Evolutionary conservation across 352 stramenopile genomes (phyloP), one percentile per base, ranked within the genome.

Genomic region (Phytophthora fragariaefolia): DNA sequence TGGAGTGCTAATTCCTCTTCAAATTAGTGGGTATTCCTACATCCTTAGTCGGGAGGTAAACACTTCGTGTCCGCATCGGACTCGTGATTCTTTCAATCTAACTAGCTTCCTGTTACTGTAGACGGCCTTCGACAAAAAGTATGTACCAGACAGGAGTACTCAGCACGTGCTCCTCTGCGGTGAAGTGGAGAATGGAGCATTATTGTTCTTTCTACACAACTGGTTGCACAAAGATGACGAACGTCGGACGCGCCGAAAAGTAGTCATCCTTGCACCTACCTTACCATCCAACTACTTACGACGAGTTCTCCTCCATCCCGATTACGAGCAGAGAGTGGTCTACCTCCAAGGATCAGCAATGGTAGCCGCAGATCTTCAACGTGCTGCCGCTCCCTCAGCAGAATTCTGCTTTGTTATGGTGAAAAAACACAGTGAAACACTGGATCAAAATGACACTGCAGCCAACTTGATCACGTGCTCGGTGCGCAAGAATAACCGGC

Each of bases 61-160:
- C n/a, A 18, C 1, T 9, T 22, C n/a, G 40, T 8, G 18, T 27
- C 18, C 20, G 10, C 27, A 58, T 5, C 17, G 8, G 42, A 3
- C 18, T 13, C 22, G 1, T 12, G 1, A 9, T 23, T 23, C 30
- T 20, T 24, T 23, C 18, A 20, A 55, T 24, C 60, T 63, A 36
- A 56, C 47, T 28, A 7, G 10, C 28, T 61, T 62, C 5, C 60
- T 57, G 26, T 60, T 17, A 38, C 24, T 54, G 10, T 32, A 96
- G 80, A 93, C 85, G 2, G 82, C 77, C 8, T 92, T 93, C 49
- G 83, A 93, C 49, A 91, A 90, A n/a, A 87, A 87, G 30, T 93
- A 93, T 62, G 63, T 66, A 1, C 77, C 79, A 0, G 79, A 90
- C 36, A 87, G 81, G 23, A 74, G 79, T 40, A 77, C 87, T 1